Percentiles rank a stretch among this genome's conserved stretches.
These are phyloP conservation scores for Mucor mucedo DNA, from an alignment of 371 early-diverging fungal genomes.

Conservation along the genomic window DNA sequence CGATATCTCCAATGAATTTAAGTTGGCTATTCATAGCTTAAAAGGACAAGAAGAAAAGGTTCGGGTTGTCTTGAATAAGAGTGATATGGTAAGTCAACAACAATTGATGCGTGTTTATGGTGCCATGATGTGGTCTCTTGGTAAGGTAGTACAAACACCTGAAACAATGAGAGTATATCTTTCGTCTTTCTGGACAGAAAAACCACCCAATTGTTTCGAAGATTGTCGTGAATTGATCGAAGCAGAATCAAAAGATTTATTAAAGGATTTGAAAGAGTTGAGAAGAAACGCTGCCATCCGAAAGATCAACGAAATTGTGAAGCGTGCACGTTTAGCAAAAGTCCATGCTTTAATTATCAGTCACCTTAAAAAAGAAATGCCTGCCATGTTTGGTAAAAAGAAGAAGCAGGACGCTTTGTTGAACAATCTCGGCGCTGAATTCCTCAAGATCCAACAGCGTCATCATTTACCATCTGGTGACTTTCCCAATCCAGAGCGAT, in stretches of 20 bases:
- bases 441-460: slow-evolving; percentile 71
- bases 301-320: slow-evolving; percentile 90
- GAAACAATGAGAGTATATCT: slow-evolving; percentile 89
- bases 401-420: slow-evolving; percentile 77
- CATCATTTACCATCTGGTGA: slow-evolving; percentile 76
- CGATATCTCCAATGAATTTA: slow-evolving; percentile 91
- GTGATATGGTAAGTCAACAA: slow-evolving; percentile 84
- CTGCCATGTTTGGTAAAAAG: slow-evolving; percentile 79
- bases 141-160: slow-evolving; percentile 86
- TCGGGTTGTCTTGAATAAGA: slow-evolving; percentile 85
- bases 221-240: slow-evolving; percentile 76
- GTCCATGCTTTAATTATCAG: slow-evolving; percentile 83
- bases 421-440: slow-evolving; percentile 73
- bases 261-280: slow-evolving; percentile 72
- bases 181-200: slow-evolving; percentile 81
- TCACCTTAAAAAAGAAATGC: slow-evolving; percentile 81
- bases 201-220: slow-evolving; percentile 72
- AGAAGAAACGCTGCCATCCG: slow-evolving; percentile 83
- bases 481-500: slow-evolving; percentile 72
- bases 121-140: slow-evolving; percentile 94
- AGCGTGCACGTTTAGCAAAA: slow-evolving; percentile 79
- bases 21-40: slow-evolving; percentile 75
- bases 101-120: slow-evolving; percentile 91
- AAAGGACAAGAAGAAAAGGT: slow-evolving; percentile 87
- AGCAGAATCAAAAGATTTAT: slow-evolving; percentile 79